phyloP scores from a whole-genome alignment of 345 rosid genomes.

The Excoecaria agallocha region DNA sequence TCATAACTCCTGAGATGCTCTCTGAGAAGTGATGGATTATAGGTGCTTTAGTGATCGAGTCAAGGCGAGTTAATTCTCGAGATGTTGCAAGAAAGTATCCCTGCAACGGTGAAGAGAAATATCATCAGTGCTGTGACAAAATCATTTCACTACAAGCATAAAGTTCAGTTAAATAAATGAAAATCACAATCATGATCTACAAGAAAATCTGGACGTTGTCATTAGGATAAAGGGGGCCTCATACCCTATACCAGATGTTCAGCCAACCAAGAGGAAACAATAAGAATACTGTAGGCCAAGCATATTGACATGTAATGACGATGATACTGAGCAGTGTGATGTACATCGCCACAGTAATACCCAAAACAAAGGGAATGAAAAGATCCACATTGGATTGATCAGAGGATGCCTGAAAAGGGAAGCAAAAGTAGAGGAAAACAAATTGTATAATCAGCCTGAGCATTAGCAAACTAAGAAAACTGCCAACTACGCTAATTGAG shows the following conservation, averaged over 20 bases:
- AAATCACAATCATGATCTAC: neutral
- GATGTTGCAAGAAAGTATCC: slow-evolving; percentile 80
- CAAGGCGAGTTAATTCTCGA: slow-evolving; percentile 85
- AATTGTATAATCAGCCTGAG: slow-evolving; percentile 5
- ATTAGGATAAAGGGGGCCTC: slow-evolving; percentile 11
- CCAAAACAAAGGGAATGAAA: slow-evolving; percentile 63
- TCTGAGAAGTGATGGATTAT: slow-evolving; percentile 95
- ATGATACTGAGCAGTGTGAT: slow-evolving; percentile 70
- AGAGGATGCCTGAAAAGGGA: slow-evolving; percentile 62
- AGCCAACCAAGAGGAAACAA: slow-evolving; percentile 85
- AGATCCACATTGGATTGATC: slow-evolving; percentile 83
- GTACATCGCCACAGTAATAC: slow-evolving; percentile 60
- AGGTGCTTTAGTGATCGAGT: slow-evolving; percentile 94
- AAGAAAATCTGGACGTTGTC: neutral
- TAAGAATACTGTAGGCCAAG: slow-evolving; percentile 88
- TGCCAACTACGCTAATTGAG: neutral
- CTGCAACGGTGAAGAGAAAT: slow-evolving; percentile 33
- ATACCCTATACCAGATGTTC: slow-evolving; percentile 89
- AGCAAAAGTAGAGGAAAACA: neutral
- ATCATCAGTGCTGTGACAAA: neutral
- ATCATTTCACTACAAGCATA: neutral
- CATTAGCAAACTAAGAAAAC: neutral
- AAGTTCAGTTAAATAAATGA: neutral
- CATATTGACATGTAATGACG: slow-evolving; percentile 81
- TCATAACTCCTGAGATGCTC: slow-evolving; percentile 87